Conservation (phyloP, 2,329 filamentous ascomycete genomes). For the Lasiodiplodia hormozganensis region DNA sequence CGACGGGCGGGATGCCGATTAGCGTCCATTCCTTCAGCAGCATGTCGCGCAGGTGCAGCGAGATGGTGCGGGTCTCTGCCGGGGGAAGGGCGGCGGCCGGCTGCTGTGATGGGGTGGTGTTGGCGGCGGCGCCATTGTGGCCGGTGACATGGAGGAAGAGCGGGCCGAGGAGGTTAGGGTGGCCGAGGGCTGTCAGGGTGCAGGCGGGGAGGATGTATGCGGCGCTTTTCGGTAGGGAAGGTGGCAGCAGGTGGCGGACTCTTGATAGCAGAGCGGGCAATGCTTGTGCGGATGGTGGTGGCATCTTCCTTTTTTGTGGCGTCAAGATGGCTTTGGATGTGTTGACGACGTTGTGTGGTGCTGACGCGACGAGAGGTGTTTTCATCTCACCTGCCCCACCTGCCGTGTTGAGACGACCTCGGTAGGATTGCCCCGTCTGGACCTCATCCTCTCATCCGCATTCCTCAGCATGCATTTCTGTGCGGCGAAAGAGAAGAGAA, state of each 20-base stretch:
- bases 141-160: conserved; percentile 19
- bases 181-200: conserved; percentile 20
- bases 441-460: neutral
- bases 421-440: neutral
- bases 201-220: conserved; percentile 20
- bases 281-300: neutral
- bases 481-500: neutral
- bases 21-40: conserved; percentile 27
- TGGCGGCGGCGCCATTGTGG: neutral
- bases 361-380: neutral
- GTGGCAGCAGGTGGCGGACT: neutral
- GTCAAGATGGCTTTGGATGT: too few species aligned
- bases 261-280: conserved; percentile 20
- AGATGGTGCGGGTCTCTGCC: conserved; percentile 4
- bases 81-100: neutral
- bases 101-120: neutral
- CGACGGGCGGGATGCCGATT: conserved; percentile 25
- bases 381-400: neutral
- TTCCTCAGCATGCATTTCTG: neutral
- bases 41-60: conserved; percentile 27
- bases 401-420: neutral
- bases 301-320: neutral
- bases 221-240: conserved; percentile 15
- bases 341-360: neutral
- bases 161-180: conserved; percentile 23